phyloP scores from a whole-genome alignment of 768 basidiomycete species.

The Dioszegia crocea region DNA sequence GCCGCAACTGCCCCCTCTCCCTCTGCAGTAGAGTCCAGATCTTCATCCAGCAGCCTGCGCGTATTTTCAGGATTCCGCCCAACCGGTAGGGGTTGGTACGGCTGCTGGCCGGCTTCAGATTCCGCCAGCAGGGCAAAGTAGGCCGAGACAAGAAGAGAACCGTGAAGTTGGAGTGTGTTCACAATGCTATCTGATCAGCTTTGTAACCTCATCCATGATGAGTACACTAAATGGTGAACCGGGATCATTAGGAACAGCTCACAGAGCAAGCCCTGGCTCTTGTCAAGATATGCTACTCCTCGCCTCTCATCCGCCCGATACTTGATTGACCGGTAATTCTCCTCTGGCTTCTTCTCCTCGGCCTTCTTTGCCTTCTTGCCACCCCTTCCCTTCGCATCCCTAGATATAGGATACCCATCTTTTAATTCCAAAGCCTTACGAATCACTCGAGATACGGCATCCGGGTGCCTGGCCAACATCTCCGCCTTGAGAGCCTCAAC shows the following conservation, averaged over 20 bases:
- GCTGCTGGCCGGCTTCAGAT: conserved; percentile 36
- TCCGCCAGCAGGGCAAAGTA: conserved; percentile 57
- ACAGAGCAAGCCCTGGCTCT: conserved; percentile 58
- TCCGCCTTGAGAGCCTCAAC: no score
- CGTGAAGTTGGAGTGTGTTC: conserved; percentile 34
- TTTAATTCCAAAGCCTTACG: no score
- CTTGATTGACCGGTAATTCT: conserved; percentile 15
- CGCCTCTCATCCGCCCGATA: conserved; percentile 36
- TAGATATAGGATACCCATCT: no score
- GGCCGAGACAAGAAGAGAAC: conserved; percentile 63
- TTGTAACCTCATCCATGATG: conserved; percentile 33
- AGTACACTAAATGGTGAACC: conserved; percentile 11
- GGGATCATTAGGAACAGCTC: conserved; percentile 42
- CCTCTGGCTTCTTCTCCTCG: background rate
- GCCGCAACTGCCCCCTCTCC: conserved; percentile 44
- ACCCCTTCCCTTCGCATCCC: no score
- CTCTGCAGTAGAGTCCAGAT: conserved; percentile 1
- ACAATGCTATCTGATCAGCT: conserved; percentile 52
- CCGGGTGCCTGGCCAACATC: no score
- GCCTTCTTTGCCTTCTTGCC: no score
- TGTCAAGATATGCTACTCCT: conserved; percentile 41
- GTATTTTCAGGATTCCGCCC: conserved; percentile 51
- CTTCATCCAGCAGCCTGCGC: conserved; percentile 30
- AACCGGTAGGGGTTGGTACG: conserved; percentile 25
- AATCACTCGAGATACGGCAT: no score